Percentiles rank a stretch among this genome's conserved stretches.
Evolutionary conservation across 768 basidiomycete species (phyloP).

Genomic region (Lentinula lateritia): DNA sequence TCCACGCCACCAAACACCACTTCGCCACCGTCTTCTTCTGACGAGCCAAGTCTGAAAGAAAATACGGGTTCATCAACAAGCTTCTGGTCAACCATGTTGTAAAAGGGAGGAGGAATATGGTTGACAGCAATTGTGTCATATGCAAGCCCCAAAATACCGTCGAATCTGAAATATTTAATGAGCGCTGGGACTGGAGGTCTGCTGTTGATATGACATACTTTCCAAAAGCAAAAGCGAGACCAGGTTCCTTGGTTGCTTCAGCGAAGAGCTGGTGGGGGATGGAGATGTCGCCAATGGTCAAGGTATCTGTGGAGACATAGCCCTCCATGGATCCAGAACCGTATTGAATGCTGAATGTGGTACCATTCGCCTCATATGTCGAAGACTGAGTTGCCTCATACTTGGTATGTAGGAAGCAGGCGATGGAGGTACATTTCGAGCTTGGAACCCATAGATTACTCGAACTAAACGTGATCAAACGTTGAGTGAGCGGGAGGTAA

Average conservation of each 20-base stretch:
- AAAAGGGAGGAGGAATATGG: conserved; percentile 89
- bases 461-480: conserved; percentile 39
- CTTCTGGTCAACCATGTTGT: conserved; percentile 79
- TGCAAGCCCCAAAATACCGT: conserved; percentile 90
- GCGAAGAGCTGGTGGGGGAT: conserved; percentile 83
- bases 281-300: conserved; percentile 78
- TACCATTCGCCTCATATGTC: conserved; percentile 86
- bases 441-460: conserved; percentile 96
- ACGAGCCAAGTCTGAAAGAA: conserved; percentile 87
- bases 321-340: conserved; percentile 97
- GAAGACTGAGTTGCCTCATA: conserved; percentile 79
- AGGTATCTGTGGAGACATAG: conserved; percentile 79
- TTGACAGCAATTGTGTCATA: conserved; percentile 97
- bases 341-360: conserved; percentile 86
- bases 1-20: conserved; percentile 92
- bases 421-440: conserved; percentile 74
- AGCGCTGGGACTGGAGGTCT: neutral
- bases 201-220: conserved; percentile 52
- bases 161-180: conserved; percentile 53
- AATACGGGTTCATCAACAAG: conserved; percentile 86
- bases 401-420: conserved; percentile 91
- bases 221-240: conserved; percentile 94
- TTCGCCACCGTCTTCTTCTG: conserved; percentile 87
- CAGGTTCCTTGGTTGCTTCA: conserved; percentile 94
- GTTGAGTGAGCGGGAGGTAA: neutral